Percentiles rank a stretch among this genome's conserved stretches.
Evolutionary conservation across 306 rosid genomes (phyloP).

Genomic region (Prunus dulcis): DNA sequence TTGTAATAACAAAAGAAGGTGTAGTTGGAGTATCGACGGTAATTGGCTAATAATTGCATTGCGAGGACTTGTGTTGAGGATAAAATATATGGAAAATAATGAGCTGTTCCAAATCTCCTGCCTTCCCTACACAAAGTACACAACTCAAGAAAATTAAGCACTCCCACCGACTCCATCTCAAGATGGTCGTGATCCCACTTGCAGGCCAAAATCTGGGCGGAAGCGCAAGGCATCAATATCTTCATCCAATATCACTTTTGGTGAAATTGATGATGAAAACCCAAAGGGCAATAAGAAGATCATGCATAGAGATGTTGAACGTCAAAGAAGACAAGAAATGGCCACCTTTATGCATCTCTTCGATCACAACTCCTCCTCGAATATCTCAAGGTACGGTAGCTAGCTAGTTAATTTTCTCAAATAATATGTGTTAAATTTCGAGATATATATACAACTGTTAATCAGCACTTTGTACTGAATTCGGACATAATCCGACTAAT

Average conservation of each 20-base stretch:
- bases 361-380: constrained; percentile 33
- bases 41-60: too few species aligned
- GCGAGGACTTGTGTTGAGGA: too few species aligned
- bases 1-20: too few species aligned
- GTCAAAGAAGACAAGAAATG: constrained; percentile 52
- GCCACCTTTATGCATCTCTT: constrained; percentile 36
- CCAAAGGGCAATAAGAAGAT: constrained; percentile 22
- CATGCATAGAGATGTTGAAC: constrained; percentile 41
- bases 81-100: neutral
- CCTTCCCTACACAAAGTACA: constrained; percentile 7
- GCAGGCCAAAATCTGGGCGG: neutral
- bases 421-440: neutral
- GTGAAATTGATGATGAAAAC: neutral
- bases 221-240: constrained; percentile 2
- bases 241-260: neutral
- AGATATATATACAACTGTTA: neutral
- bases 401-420: neutral
- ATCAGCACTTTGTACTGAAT: neutral
- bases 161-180: constrained; percentile 14
- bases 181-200: neutral
- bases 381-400: constrained; percentile 32
- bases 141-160: neutral
- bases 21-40: too few species aligned
- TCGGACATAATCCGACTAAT: neutral
- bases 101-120: constrained; percentile 23